These are phyloP conservation scores for Phytophthora sp. DNA, from an alignment of 352 stramenopile genomes.

Conservation along the genomic window DNA sequence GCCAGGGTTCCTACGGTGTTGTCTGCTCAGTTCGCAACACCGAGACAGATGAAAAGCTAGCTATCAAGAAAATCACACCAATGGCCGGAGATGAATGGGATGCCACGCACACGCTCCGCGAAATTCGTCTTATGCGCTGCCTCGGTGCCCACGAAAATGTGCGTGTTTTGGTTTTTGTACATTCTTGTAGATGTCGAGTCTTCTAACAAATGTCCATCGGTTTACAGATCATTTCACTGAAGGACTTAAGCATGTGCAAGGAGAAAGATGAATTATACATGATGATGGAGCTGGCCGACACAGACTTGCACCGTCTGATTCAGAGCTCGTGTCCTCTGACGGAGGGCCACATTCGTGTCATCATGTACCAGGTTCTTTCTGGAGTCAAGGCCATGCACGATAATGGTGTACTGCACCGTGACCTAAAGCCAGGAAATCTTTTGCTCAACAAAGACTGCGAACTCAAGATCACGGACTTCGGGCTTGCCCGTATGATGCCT, in stretches of 20 bases:
- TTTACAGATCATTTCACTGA: slow-evolving; percentile 87
- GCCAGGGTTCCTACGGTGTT: slow-evolving; percentile 94
- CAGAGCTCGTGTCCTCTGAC: slow-evolving; percentile 87
- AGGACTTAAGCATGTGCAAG: slow-evolving; percentile 91
- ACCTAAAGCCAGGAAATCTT: slow-evolving; percentile 95
- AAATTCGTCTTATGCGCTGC: slow-evolving; percentile 91
- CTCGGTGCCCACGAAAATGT: slow-evolving; percentile 92
- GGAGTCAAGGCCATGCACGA: slow-evolving; percentile 93
- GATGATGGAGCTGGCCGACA: slow-evolving; percentile 96
- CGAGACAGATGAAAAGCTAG: slow-evolving; percentile 81
- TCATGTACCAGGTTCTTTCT: slow-evolving; percentile 87
- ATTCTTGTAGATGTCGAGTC: neutral
- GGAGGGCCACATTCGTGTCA: slow-evolving; percentile 83
- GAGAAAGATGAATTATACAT: slow-evolving; percentile 96
- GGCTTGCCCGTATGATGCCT: slow-evolving; percentile 88
- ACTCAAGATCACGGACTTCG: slow-evolving; percentile 95
- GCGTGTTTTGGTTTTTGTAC: slow-evolving; percentile 14
- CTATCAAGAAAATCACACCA: slow-evolving; percentile 94
- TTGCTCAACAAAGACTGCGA: slow-evolving; percentile 93
- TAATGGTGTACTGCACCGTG: slow-evolving; percentile 93
- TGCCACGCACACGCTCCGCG: slow-evolving; percentile 89
- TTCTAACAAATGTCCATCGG: neutral
- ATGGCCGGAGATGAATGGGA: slow-evolving; percentile 92
- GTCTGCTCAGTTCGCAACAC: slow-evolving; percentile 90
- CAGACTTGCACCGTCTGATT: slow-evolving; percentile 91